Conservation (phyloP, 1,284 basidiomycete genomes). For the Boletus sp. region DNA sequence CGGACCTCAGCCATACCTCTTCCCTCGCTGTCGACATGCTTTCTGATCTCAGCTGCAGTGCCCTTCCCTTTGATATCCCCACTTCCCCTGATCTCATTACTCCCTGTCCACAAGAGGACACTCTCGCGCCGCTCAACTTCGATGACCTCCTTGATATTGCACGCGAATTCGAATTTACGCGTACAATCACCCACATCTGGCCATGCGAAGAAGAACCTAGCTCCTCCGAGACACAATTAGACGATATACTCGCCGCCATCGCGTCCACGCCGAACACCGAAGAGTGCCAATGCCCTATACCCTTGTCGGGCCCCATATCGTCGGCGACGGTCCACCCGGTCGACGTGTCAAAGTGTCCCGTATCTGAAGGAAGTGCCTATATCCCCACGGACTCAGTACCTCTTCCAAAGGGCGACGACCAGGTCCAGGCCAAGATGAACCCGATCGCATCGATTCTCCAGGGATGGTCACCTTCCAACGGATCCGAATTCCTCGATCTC, state of each 20-base stretch:
- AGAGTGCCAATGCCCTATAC: conserved; percentile 12
- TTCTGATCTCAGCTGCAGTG: conserved; percentile 16
- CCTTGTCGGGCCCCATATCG: neutral
- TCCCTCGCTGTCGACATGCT: conserved; percentile 29
- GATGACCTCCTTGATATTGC: conserved; percentile 38
- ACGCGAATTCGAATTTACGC: conserved; percentile 35
- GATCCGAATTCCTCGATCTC: conserved; percentile 33
- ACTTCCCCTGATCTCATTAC: neutral
- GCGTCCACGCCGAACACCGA: conserved; percentile 5
- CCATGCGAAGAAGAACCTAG: conserved; percentile 27
- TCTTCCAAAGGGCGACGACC: conserved; percentile 3
- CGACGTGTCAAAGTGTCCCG: neutral
- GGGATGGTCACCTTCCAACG: conserved; percentile 33
- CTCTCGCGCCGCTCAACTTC: conserved; percentile 25
- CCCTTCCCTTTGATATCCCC: conserved; percentile 10
- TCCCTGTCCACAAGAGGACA: conserved; percentile 4
- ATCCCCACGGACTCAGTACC: neutral
- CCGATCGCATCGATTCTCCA: conserved; percentile 15
- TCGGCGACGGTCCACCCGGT: conserved; percentile 6
- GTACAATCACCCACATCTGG: conserved; percentile 28
- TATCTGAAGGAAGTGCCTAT: neutral
- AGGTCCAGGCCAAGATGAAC: neutral
- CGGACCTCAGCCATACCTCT: neutral
- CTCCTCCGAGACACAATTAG: conserved; percentile 20
- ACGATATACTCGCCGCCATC: conserved; percentile 29